Conservation (phyloP, 345 rosid genomes). For the Melaleuca quinquenervia region DNA sequence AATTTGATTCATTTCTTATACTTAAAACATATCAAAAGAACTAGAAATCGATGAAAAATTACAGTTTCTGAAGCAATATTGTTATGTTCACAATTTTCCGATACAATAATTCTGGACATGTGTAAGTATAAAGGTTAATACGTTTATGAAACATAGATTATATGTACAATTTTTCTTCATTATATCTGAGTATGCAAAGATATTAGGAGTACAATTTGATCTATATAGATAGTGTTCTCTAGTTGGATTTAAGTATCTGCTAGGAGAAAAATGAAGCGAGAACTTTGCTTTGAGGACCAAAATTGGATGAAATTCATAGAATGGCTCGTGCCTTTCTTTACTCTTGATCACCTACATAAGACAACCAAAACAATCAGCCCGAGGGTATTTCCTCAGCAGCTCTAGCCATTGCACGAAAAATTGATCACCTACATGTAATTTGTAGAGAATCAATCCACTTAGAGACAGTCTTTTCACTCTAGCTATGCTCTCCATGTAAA, state of each 20-base stretch:
- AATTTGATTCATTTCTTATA: not conserved
- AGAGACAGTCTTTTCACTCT: conserved; percentile 81
- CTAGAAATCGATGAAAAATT: not conserved
- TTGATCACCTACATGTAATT: conserved; percentile 65
- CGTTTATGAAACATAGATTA: not conserved
- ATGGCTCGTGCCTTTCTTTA: not conserved
- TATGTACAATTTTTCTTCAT: not conserved
- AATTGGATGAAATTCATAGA: not conserved
- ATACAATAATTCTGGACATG: not conserved
- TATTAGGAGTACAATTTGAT: not conserved
- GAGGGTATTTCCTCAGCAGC: conserved; percentile 51
- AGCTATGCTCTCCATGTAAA: conserved; percentile 92
- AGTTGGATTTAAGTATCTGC: not conserved
- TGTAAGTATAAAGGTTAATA: not conserved
- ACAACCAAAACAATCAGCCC: conserved; percentile 70
- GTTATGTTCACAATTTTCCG: not conserved
- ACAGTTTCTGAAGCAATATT: not conserved
- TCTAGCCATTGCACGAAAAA: conserved; percentile 94
- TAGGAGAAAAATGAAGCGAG: not conserved
- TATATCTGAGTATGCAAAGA: not conserved
- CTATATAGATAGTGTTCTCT: not conserved
- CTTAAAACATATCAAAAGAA: not conserved
- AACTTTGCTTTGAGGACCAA: not conserved
- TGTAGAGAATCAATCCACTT: conserved; percentile 83
- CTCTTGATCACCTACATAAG: conserved; percentile 47